Evolutionary conservation across 2,329 filamentous ascomycete species (phyloP).

Genomic region (Epichloe sylvatica): DNA sequence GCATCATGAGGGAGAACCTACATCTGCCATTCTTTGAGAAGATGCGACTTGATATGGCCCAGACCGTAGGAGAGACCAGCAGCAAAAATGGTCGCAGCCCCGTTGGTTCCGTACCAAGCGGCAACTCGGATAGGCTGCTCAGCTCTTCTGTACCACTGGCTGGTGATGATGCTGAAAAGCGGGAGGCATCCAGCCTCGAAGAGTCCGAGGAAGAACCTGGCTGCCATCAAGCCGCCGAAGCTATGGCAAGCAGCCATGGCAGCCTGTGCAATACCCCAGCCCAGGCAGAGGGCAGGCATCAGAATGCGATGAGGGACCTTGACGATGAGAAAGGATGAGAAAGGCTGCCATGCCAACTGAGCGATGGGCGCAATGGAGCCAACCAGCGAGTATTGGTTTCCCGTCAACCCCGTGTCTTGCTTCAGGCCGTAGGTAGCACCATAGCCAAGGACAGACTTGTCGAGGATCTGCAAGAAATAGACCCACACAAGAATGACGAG

Average conservation of each 20-base stretch:
- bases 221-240: slow-evolving; percentile 33
- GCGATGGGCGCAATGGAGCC: slow-evolving; percentile 45
- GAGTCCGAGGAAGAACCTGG: slow-evolving; percentile 34
- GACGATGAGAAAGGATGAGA: slow-evolving; percentile 45
- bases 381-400: slow-evolving; percentile 42
- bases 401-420: slow-evolving; percentile 33
- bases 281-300: slow-evolving; percentile 35
- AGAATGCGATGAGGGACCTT: slow-evolving; percentile 45
- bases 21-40: slow-evolving; percentile 14
- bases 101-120: slow-evolving; percentile 53
- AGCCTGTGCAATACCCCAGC: slow-evolving; percentile 30
- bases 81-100: slow-evolving; percentile 41
- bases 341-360: slow-evolving; percentile 46
- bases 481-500: slow-evolving; percentile 41
- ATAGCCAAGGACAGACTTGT: slow-evolving; percentile 44
- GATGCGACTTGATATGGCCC: slow-evolving; percentile 31
- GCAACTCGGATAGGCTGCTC: slow-evolving; percentile 51
- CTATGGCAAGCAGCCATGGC: slow-evolving; percentile 32
- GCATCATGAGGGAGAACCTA: neutral
- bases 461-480: slow-evolving; percentile 46
- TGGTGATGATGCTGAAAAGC: slow-evolving; percentile 32
- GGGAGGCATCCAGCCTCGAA: slow-evolving; percentile 39
- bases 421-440: slow-evolving; percentile 42
- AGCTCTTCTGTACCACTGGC: slow-evolving; percentile 31
- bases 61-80: slow-evolving; percentile 42